Conservation (phyloP, 768 basidiomycete species). For the Xerocomellus dryophilus region DNA sequence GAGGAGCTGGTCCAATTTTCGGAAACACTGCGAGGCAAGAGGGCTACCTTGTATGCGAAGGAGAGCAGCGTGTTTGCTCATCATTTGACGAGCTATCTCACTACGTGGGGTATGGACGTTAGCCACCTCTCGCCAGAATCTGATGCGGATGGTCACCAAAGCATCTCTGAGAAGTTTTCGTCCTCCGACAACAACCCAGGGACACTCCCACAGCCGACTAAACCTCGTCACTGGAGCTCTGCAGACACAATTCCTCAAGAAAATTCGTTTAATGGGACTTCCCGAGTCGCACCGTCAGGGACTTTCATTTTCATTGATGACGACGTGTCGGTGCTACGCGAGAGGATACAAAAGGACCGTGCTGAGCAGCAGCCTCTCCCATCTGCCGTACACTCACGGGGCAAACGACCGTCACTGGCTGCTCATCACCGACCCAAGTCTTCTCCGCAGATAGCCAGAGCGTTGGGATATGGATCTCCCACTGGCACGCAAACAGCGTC, state of each 20-base stretch:
- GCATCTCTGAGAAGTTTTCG: constrained; percentile 13
- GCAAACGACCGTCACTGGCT: constrained; percentile 66
- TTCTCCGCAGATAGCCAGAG: constrained; percentile 71
- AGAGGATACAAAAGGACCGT: constrained; percentile 66
- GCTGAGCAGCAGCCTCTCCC: constrained; percentile 44
- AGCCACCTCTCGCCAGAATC: constrained; percentile 69
- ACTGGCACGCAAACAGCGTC: constrained; percentile 31
- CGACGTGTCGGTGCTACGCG: constrained; percentile 75
- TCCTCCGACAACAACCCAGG: constrained; percentile 9
- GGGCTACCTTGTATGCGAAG: constrained; percentile 79
- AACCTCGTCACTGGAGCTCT: constrained; percentile 22
- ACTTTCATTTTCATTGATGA: constrained; percentile 92
- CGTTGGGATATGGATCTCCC: constrained; percentile 38
- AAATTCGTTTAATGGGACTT: constrained; percentile 20
- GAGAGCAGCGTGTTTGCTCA: constrained; percentile 88
- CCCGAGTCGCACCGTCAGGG: constrained; percentile 28
- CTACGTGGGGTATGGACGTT: constrained; percentile 94
- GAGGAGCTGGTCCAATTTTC: constrained; percentile 77
- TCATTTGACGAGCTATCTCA: constrained; percentile 89
- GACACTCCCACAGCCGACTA: constrained; percentile 10
- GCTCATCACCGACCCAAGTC: constrained; percentile 73
- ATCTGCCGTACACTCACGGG: constrained; percentile 41
- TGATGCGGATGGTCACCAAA: constrained; percentile 42
- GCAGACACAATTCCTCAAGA: constrained; percentile 22
- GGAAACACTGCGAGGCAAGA: constrained; percentile 78